Evolutionary conservation across 225 moss, liverwort and hornwort genomes (phyloP).

Genomic region (Pleurozium schreberi): DNA sequence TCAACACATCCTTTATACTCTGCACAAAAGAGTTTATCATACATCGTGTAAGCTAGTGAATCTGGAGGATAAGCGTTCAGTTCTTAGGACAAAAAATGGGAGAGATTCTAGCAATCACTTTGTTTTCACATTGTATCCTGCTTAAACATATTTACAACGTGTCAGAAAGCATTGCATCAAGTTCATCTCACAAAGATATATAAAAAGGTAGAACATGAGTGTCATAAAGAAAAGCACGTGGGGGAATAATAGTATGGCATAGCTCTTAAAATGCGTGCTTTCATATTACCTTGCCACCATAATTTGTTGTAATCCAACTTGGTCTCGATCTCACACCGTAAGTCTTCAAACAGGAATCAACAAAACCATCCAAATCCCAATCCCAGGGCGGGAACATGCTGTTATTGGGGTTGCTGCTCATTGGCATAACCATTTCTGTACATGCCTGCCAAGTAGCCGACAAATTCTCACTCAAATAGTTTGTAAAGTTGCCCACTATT

Average conservation of each 20-base stretch:
- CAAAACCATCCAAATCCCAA: conserved; percentile 44
- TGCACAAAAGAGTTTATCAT: conserved; percentile 1
- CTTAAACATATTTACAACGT: background rate
- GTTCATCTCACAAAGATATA: background rate
- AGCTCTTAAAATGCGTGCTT: background rate
- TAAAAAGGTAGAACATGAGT: background rate
- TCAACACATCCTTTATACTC: conserved; percentile 56
- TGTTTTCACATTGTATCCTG: background rate
- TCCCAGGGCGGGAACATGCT: conserved; percentile 64
- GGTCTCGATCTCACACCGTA: conserved; percentile 63
- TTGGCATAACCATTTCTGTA: conserved; percentile 99
- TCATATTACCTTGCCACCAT: conserved; percentile 60
- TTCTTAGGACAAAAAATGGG: background rate
- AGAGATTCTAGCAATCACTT: background rate
- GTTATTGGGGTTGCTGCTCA: conserved; percentile 56
- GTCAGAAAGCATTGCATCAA: background rate
- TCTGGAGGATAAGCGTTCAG: background rate
- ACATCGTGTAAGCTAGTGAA: background rate
- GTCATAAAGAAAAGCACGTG: background rate
- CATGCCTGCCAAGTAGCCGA: conserved; percentile 39
- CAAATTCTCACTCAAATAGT: background rate
- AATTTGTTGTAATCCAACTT: conserved; percentile 75
- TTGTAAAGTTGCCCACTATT: background rate
- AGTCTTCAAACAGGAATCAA: conserved; percentile 26
- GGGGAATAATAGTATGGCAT: background rate